Evolutionary conservation across 139 green algal species (phyloP).

Genomic region (Picochlorum sp.): DNA sequence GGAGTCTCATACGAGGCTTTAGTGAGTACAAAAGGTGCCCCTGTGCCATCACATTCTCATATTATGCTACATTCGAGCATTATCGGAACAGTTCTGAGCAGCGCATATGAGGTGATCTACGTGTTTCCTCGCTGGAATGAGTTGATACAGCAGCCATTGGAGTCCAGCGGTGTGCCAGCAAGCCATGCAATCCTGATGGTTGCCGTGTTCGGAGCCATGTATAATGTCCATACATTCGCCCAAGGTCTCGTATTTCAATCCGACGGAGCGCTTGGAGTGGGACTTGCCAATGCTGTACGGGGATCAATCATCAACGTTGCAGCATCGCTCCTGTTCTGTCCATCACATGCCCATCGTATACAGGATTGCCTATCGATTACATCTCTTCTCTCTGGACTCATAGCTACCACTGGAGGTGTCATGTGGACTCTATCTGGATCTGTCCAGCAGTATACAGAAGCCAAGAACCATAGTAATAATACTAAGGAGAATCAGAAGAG

Average conservation of each 20-base stretch:
- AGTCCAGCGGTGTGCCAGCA: background rate
- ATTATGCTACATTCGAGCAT: slow-evolving; percentile 16
- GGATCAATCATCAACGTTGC: slow-evolving; percentile 27
- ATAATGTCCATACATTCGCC: slow-evolving; percentile 38
- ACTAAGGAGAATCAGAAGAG: background rate
- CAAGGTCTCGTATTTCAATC: slow-evolving; percentile 31
- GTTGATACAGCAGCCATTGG: slow-evolving; percentile 19
- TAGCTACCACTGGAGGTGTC: slow-evolving; percentile 17
- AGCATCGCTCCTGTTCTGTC: slow-evolving; percentile 24
- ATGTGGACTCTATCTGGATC: slow-evolving; percentile 11
- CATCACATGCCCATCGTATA: background rate
- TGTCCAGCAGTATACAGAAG: background rate
- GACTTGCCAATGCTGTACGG: slow-evolving; percentile 34
- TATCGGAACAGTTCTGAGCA: slow-evolving; percentile 13
- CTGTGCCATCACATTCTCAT: slow-evolving; percentile 14
- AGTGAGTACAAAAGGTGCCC: background rate
- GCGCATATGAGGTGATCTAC: slow-evolving; percentile 30
- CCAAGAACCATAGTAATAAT: background rate
- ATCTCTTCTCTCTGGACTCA: slow-evolving; percentile 6
- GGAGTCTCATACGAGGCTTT: slow-evolving; percentile 25
- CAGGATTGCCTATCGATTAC: background rate
- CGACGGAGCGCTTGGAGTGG: slow-evolving; percentile 35
- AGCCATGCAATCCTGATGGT: slow-evolving; percentile 12
- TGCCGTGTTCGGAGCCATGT: slow-evolving; percentile 23
- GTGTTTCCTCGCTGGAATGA: slow-evolving; percentile 14